phyloP scores from a whole-genome alignment of 202 grass and related monocot species.

The Setaria italica region DNA sequence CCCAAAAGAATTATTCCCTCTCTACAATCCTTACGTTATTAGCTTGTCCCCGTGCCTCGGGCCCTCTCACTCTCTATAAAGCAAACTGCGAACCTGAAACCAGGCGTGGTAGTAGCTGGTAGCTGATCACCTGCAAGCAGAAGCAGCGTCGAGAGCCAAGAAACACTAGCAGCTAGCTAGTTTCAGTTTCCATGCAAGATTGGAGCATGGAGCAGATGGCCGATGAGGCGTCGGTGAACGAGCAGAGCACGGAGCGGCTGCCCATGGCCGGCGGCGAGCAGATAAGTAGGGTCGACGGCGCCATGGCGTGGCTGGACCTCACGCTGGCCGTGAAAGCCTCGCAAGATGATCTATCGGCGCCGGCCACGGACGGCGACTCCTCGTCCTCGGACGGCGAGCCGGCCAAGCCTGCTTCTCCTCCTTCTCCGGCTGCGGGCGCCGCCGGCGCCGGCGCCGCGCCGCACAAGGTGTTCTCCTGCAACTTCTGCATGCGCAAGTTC shows the following conservation, averaged over 20 bases:
- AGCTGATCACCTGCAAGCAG: constrained; percentile 15
- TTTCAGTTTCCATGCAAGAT: constrained; percentile 33
- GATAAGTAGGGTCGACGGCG: constrained; percentile 1
- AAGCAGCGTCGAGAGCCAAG: background rate
- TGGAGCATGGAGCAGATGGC: constrained; percentile 36
- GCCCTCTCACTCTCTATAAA: constrained; percentile 47
- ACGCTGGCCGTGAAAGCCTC: constrained; percentile 51
- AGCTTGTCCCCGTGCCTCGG: constrained; percentile 35
- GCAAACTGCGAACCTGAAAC: constrained; percentile 22
- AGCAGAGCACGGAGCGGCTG: constrained; percentile 29
- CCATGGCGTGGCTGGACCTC: constrained; percentile 69
- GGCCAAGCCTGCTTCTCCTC: constrained; percentile 18
- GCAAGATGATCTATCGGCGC: background rate
- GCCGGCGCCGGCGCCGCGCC: background rate
- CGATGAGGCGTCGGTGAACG: constrained; percentile 50
- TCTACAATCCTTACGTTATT: constrained; percentile 29
- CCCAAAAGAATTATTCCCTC: constrained; percentile 47
- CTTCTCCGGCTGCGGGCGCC: background rate
- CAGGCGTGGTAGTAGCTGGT: constrained; percentile 1
- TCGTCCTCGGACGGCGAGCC: constrained; percentile 45
- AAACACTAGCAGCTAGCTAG: background rate
- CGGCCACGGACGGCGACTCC: constrained; percentile 9
- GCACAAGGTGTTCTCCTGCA: constrained; percentile 94
- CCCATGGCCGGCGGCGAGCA: background rate
- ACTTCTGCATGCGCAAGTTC: constrained; percentile 92